Percentiles rank a stretch among this genome's conserved stretches.
Conservation (phyloP, 2,329 filamentous ascomycete genomes). For the Aureobasidium subglaciale region DNA sequence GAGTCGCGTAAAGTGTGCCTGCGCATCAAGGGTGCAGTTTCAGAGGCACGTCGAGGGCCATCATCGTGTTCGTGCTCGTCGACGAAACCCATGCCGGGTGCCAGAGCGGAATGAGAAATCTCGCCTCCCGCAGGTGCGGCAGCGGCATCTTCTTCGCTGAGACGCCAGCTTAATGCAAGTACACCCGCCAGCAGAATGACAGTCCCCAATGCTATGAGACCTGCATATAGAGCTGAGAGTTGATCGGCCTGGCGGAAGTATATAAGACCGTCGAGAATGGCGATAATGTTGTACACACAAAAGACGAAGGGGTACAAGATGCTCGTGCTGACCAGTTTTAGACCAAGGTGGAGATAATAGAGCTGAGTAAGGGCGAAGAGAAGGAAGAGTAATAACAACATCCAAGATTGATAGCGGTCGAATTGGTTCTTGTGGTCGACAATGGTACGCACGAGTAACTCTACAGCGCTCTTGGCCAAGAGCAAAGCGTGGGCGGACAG, state of each 20-base stretch:
- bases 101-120: constrained; percentile 58
- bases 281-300: constrained; percentile 98
- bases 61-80: constrained; percentile 48
- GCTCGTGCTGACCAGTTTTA: constrained; percentile 92
- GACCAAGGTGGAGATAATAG: constrained; percentile 87
- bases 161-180: constrained; percentile 84
- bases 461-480: constrained; percentile 92
- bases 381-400: constrained; percentile 75
- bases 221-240: constrained; percentile 67
- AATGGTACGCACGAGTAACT: constrained; percentile 81
- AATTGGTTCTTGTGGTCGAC: constrained; percentile 88
- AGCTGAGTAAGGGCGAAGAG: constrained; percentile 79
- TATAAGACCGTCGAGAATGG: constrained; percentile 92
- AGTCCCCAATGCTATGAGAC: constrained; percentile 79
- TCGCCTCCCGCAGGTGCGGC: constrained; percentile 42
- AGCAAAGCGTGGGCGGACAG: constrained; percentile 88
- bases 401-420: constrained; percentile 89
- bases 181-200: constrained; percentile 80
- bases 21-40: constrained; percentile 19
- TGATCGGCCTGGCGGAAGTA: constrained; percentile 88
- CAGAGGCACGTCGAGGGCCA: neutral
- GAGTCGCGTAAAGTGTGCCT: constrained; percentile 9
- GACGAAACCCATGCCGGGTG: constrained; percentile 75
- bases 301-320: constrained; percentile 96
- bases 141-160: constrained; percentile 63